These are phyloP conservation scores for Logfia minima DNA, from an alignment of 129 eudicot genomes.

Conservation along the genomic window DNA sequence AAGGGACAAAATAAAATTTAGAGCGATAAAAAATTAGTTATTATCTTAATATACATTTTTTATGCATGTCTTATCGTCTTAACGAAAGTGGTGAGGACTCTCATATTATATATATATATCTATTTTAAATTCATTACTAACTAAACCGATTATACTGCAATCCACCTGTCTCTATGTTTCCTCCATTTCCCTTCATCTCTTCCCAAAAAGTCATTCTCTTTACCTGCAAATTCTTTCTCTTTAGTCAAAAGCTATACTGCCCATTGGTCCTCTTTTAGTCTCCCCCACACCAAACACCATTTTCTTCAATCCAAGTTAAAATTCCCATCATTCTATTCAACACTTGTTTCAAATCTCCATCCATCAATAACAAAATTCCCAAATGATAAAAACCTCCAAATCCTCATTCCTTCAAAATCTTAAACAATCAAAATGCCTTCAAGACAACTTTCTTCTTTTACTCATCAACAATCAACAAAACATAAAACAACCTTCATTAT, in stretches of 20 bases:
- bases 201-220: constrained; percentile 46
- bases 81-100: too few species aligned
- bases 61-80: too few species aligned
- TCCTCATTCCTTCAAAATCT: neutral
- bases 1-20: too few species aligned
- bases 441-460: constrained; percentile 46
- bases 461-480: constrained; percentile 38
- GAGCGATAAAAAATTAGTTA: too few species aligned
- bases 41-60: too few species aligned
- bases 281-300: constrained; percentile 20
- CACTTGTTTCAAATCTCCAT: neutral
- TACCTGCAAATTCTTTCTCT: constrained; percentile 62
- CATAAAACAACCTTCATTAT: constrained; percentile 53
- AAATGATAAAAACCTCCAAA: neutral
- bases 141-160: neutral
- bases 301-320: constrained; percentile 9
- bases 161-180: constrained; percentile 46
- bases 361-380: neutral
- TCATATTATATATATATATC: too few species aligned
- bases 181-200: constrained; percentile 46
- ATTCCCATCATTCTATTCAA: constrained; percentile 2
- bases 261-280: constrained; percentile 44
- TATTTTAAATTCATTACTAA: constrained; percentile 4
- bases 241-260: constrained; percentile 67
- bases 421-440: constrained; percentile 57